phyloP scores from a whole-genome alignment of 2,329 filamentous ascomycete genomes.

The Scedosporium apiospermum region DNA sequence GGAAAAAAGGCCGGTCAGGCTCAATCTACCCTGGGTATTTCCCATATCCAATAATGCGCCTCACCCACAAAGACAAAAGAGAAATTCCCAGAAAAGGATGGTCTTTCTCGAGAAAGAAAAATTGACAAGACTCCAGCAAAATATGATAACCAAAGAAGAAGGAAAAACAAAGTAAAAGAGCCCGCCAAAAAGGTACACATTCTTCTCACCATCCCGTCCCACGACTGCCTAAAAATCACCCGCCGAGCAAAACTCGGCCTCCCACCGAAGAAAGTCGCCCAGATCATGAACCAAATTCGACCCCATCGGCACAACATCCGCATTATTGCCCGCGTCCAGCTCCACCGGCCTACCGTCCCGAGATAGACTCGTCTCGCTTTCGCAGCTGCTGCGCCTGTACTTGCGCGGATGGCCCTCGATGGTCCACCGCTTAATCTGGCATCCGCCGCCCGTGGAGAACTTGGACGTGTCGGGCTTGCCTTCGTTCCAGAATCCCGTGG shows the following conservation, averaged over 20 bases:
- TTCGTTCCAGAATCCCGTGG: constrained; percentile 23
- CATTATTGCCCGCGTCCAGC: constrained; percentile 13
- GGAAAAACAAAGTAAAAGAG: neutral
- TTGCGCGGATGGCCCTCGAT: constrained; percentile 23
- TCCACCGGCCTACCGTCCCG: constrained; percentile 23
- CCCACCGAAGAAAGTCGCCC: constrained; percentile 49
- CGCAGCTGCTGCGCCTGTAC: constrained; percentile 17
- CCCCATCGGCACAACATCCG: constrained; percentile 39
- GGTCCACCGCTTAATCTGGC: constrained; percentile 25
- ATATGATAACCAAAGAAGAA: neutral
- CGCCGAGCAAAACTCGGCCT: constrained; percentile 38
- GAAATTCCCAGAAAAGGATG: neutral
- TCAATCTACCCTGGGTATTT: no score
- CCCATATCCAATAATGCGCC: no score
- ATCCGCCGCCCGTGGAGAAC: constrained; percentile 19
- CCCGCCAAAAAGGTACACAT: neutral
- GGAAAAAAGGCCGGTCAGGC: neutral
- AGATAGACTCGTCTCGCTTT: constrained; percentile 29
- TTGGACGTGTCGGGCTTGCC: constrained; percentile 20
- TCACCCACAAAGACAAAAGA: no score
- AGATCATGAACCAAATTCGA: constrained; percentile 51
- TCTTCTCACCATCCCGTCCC: neutral
- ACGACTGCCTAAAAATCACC: constrained; percentile 15
- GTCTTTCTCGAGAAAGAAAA: neutral
- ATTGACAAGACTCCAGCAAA: no score